These are phyloP conservation scores for Colletotrichum spaethianum DNA, from an alignment of 2,329 filamentous ascomycete genomes.

Conservation along the genomic window DNA sequence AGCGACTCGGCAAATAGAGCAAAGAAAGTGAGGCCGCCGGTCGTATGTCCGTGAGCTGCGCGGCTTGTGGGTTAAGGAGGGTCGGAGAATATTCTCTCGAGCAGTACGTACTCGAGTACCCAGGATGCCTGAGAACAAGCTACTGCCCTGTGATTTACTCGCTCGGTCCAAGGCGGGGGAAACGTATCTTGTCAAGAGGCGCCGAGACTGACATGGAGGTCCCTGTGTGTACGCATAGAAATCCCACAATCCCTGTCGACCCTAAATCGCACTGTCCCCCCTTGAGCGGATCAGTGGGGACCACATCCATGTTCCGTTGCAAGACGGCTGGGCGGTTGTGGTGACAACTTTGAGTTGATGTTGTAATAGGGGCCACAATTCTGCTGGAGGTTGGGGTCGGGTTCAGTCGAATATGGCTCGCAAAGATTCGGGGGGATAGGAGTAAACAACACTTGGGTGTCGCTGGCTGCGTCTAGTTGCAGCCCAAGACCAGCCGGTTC, in stretches of 20 bases:
- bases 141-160: conserved; percentile 2
- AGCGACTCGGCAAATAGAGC: conserved; percentile 20
- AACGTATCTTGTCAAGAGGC: conserved; percentile 25
- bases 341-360: not conserved
- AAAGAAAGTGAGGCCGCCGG: conserved; percentile 24
- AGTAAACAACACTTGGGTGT: not conserved
- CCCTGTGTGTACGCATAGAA: conserved; percentile 10
- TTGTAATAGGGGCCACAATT: conserved; percentile 6
- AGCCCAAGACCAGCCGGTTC: conserved; percentile 4
- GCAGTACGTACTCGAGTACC: not conserved
- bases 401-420: not conserved
- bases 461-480: not conserved
- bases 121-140: conserved; percentile 1
- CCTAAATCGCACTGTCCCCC: conserved; percentile 12
- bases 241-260: conserved; percentile 2
- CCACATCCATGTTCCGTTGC: not conserved
- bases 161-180: conserved; percentile 13
- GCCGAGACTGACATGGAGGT: conserved; percentile 30
- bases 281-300: conserved; percentile 38
- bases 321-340: not conserved
- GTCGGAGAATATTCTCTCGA: conserved; percentile 25
- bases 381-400: not conserved
- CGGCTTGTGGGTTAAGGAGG: conserved; percentile 1
- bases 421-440: not conserved
- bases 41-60: conserved; percentile 22